Evolutionary conservation across 2,329 filamentous ascomycete genomes (phyloP).

Genomic region (Botryotinia globosa): DNA sequence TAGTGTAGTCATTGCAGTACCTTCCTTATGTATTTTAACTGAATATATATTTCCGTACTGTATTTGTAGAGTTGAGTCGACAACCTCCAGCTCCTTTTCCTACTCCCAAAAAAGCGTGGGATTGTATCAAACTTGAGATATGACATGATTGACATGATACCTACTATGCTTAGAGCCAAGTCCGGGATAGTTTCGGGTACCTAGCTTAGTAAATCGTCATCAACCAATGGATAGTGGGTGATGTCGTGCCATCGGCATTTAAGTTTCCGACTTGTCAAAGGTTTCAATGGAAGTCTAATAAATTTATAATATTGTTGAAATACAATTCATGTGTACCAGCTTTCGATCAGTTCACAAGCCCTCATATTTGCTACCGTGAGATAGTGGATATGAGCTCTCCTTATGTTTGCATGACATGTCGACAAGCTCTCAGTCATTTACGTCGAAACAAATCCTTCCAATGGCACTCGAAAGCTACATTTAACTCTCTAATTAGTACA

Average conservation of each 20-base stretch:
- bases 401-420: constrained; percentile 36
- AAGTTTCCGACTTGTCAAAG: neutral
- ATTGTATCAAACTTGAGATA: neutral
- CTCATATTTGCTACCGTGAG: neutral
- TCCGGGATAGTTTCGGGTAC: neutral
- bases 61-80: neutral
- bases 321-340: neutral
- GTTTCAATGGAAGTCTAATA: neutral
- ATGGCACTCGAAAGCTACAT: constrained; percentile 32
- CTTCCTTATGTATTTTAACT: neutral
- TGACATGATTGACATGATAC: neutral
- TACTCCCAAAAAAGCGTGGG: neutral
- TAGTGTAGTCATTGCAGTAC: constrained; percentile 70
- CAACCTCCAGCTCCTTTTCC: neutral
- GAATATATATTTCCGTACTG: neutral
- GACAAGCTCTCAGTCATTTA: constrained; percentile 28
- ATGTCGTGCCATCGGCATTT: neutral
- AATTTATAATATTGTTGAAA: constrained; percentile 4
- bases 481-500: constrained; percentile 25
- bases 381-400: constrained; percentile 31
- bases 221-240: neutral
- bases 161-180: neutral
- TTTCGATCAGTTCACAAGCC: neutral
- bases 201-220: constrained; percentile 1
- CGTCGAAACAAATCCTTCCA: constrained; percentile 23